Base-by-base conservation (phyloP, 1,139 yeast species). In the Wickerhamomyces sp. region DNA sequence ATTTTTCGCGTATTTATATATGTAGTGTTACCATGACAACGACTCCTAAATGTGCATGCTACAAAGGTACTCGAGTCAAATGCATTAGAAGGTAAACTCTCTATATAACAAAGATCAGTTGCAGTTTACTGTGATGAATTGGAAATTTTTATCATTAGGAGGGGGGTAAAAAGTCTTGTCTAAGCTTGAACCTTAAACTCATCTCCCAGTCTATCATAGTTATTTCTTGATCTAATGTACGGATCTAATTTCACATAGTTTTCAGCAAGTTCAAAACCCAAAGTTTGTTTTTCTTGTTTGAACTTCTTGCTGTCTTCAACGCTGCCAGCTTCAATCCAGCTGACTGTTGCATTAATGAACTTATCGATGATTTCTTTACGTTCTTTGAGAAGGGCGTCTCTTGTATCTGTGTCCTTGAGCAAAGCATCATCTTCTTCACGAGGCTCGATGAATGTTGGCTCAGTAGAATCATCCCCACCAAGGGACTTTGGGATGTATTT, bases 191-290 rank as follows among this genome's bases (percentile, higher is more conserved):
- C 37, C 43, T 55, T 34, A 68, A 56, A 28, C 59, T 38, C n/a
- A 17, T 30, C 50, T 1, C 82, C 83, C 43, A 63, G 64, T 48
- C 88, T 71, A 59, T 88, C 96, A 56, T 73, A 82, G 26, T 74
- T 61, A 20, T 84, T 74, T 52, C 84, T 75, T 27, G 83, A 76
- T 55, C 96, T 76, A 33, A 84, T 60, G 52, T 81, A 85, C 1
- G 90, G 88, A 56, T 88, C 96, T 41, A 82, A 59, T 33, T 62
- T 58, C 56, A 72, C 67, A 61, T 81, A 88, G 56, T 83, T 81
- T 24, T 65, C 60, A 15, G 74, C 64, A 33, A 86, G 56, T 45
- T 72, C 63, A 28, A 61, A 62, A 36, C 82, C 77, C 19, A 80
- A 37, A 16, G 63, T 61, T 27, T 74, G 62, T 61, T 83, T 77